Evolutionary conservation across 2,329 filamentous ascomycete genomes (phyloP).

Genomic region (Bipolaris sorokiniana): DNA sequence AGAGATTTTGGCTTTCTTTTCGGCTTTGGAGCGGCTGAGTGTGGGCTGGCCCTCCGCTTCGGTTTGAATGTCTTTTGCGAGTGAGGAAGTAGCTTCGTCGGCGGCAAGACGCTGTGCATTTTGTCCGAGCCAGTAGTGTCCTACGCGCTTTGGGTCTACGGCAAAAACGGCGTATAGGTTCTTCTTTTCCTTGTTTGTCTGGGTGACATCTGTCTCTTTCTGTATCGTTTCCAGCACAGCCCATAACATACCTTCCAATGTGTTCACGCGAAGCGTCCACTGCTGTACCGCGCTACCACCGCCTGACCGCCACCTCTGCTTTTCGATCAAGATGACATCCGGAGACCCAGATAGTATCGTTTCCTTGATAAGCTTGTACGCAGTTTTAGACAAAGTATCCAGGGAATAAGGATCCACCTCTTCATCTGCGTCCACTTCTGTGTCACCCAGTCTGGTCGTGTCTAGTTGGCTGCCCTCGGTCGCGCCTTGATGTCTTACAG

Average conservation of each 20-base stretch:
- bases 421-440: slow-evolving; percentile 12
- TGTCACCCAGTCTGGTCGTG: neutral
- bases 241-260: slow-evolving; percentile 82
- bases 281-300: slow-evolving; percentile 71
- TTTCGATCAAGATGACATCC: slow-evolving; percentile 73
- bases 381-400: slow-evolving; percentile 59
- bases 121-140: slow-evolving; percentile 44
- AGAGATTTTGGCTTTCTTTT: slow-evolving; percentile 68
- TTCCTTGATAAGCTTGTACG: slow-evolving; percentile 60
- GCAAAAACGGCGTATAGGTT: slow-evolving; percentile 27
- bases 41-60: slow-evolving; percentile 27
- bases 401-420: slow-evolving; percentile 58
- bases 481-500: slow-evolving; percentile 2
- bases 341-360: slow-evolving; percentile 62
- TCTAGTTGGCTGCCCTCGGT: neutral
- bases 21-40: slow-evolving; percentile 49
- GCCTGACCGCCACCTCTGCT: slow-evolving; percentile 69
- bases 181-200: neutral
- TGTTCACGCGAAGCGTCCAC: slow-evolving; percentile 84
- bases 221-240: slow-evolving; percentile 55
- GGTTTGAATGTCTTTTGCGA: neutral
- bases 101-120: slow-evolving; percentile 13
- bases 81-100: neutral
- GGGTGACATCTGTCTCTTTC: neutral
- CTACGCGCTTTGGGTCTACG: slow-evolving; percentile 49